Percentiles rank a stretch among this genome's conserved stretches.
These are phyloP conservation scores for Puccinia brachypodii DNA, from an alignment of 1,284 basidiomycete genomes.

Conservation along the genomic window DNA sequence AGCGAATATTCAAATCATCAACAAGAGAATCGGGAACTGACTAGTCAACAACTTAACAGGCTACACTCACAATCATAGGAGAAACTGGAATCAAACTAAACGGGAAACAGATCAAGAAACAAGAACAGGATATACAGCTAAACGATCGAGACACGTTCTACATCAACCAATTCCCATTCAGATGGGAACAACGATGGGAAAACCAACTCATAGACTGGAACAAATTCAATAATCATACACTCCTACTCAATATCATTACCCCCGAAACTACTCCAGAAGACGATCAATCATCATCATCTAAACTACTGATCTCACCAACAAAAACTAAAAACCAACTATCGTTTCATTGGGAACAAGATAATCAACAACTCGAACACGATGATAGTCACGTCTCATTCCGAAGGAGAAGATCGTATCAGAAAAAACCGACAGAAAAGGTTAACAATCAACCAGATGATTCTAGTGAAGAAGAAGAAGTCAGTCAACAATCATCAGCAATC, in stretches of 20 bases:
- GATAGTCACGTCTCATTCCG: constrained; percentile 6
- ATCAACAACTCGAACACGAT: neutral
- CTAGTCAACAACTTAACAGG: neutral
- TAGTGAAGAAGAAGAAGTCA: no score
- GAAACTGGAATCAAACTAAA: constrained; percentile 1
- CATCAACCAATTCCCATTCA: constrained; percentile 28
- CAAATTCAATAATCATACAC: neutral
- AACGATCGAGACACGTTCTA: constrained; percentile 15
- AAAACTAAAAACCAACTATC: neutral
- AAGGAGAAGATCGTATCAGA: constrained; percentile 8
- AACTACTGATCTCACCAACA: constrained; percentile 23
- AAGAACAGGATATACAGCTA: neutral
- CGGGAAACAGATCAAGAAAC: neutral
- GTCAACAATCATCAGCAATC: constrained; percentile 5
- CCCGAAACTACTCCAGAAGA: neutral
- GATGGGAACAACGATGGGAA: constrained; percentile 31
- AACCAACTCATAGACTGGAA: constrained; percentile 12
- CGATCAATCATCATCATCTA: neutral
- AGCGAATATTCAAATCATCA: neutral
- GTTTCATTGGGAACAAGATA: constrained; percentile 6
- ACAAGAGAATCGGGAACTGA: neutral
- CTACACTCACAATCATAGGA: constrained; percentile 4
- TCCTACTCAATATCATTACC: neutral
- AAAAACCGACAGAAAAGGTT: no score
- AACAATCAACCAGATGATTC: no score